Base-by-base conservation (phyloP, 768 basidiomycete species). In the Pulveroboletus sp. region DNA sequence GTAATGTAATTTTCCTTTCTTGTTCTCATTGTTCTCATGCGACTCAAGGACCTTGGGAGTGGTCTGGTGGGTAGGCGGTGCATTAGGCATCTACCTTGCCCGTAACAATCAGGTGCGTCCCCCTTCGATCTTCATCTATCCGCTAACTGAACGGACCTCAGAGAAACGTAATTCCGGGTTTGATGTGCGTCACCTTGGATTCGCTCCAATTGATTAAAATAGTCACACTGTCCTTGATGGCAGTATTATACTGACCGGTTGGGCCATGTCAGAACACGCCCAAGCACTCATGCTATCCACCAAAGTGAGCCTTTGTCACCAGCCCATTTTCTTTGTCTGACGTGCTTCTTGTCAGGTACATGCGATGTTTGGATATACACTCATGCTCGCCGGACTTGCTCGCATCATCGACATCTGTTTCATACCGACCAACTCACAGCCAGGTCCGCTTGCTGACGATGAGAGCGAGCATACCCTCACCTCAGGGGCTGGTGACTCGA, bases 251-350 rank as follows among this genome's bases (percentile, higher is more conserved):
- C 73, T 97, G 50, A 97, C 94, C 0, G 94, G 94, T 6, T 95
- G 89, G 85, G 93, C 86, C 0, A 94, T 97, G 89, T 87, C 88
- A 1, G 84, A 90, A 37, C 94, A 97, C 55, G 80, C 81, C 1
- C 94, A 97, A 70, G 82, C 80, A 5, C 74, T 93, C 41, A 85
- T 83, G 81, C 73, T 94, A 33, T 91, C 91, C 1, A 90, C 91
- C 1, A 83, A 82, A 72, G 90, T 90, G 45, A 40, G 58, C 19
- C 2, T 35, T 7, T 25, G 35, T 33, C 10, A 35, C 23, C 29
- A 7, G 25, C 6, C 8, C 25, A 16, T 23, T 20, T 7, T 23
- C 24, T 27, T 29, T 9, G 12, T 6, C 14, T 50, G 43, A 49
- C 27, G 43, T 12, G 31, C 33, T 52, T 14, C 39, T 36, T 42